phyloP scores from a whole-genome alignment of 2,329 filamentous ascomycete genomes.

The Curvularia lunata region DNA sequence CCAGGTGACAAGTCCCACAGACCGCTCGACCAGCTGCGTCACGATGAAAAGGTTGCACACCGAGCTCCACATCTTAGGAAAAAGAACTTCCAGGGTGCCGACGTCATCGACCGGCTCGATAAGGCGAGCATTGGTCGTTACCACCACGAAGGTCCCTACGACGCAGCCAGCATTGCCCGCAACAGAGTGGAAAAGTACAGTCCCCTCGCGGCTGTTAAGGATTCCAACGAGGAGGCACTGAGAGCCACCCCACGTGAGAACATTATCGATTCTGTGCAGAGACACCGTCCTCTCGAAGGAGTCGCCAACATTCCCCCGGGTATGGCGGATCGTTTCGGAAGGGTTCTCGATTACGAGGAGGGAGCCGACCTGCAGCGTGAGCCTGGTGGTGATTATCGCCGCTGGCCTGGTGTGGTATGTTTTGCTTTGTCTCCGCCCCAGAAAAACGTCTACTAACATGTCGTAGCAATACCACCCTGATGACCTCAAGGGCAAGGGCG shows the following conservation, averaged over 20 bases:
- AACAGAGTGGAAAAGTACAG: slow-evolving; percentile 69
- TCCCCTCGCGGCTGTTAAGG: slow-evolving; percentile 77
- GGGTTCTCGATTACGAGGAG: slow-evolving; percentile 78
- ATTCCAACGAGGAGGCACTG: slow-evolving; percentile 77
- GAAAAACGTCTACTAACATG: slow-evolving; percentile 13
- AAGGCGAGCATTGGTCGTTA: slow-evolving; percentile 68
- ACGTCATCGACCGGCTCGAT: slow-evolving; percentile 83
- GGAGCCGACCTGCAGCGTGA: slow-evolving; percentile 87
- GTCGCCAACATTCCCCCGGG: slow-evolving; percentile 79
- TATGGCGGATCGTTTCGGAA: slow-evolving; percentile 69
- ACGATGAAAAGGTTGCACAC: slow-evolving; percentile 69
- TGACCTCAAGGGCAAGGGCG: slow-evolving; percentile 83
- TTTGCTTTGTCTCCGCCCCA: neutral
- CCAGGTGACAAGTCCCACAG: slow-evolving; percentile 69
- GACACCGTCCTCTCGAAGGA: slow-evolving; percentile 81
- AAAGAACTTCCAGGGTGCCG: slow-evolving; percentile 69
- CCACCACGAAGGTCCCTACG: slow-evolving; percentile 90
- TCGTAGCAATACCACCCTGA: slow-evolving; percentile 69
- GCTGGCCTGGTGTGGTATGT: slow-evolving; percentile 75
- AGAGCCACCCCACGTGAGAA: slow-evolving; percentile 81
- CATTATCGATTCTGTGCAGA: slow-evolving; percentile 73
- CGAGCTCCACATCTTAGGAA: slow-evolving; percentile 70
- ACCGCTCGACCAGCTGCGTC: slow-evolving; percentile 70
- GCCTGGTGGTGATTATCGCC: slow-evolving; percentile 78
- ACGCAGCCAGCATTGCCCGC: slow-evolving; percentile 76